phyloP scores from a whole-genome alignment of 805 yeast genomes.

The Pichia thaimueangensis region DNA sequence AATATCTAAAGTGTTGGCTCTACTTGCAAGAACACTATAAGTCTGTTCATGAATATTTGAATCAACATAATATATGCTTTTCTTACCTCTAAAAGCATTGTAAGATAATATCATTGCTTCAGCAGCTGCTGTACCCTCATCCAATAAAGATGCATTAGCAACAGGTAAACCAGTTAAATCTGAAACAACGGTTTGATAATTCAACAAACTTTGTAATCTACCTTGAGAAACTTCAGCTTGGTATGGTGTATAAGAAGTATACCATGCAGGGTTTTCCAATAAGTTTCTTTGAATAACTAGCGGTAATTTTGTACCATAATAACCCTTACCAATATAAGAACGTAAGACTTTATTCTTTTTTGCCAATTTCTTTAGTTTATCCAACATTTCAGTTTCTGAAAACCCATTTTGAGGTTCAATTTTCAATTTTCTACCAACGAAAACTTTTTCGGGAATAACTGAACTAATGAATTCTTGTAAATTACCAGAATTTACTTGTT shows the following conservation, averaged over 20 bases:
- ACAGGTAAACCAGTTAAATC: slow-evolving; percentile 92
- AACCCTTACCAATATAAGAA: slow-evolving; percentile 89
- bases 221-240: slow-evolving; percentile 99
- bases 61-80: slow-evolving; percentile 65
- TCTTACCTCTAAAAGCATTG: slow-evolving; percentile 62
- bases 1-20: slow-evolving; percentile 72
- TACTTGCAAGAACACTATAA: slow-evolving; percentile 64
- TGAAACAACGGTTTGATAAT: slow-evolving; percentile 86
- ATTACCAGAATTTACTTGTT: slow-evolving; percentile 55
- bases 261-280: slow-evolving; percentile 95
- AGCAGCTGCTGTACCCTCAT: slow-evolving; percentile 96
- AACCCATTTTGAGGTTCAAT: slow-evolving; percentile 68
- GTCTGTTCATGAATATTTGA: slow-evolving; percentile 79
- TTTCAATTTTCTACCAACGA: slow-evolving; percentile 59
- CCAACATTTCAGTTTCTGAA: slow-evolving; percentile 75
- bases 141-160: slow-evolving; percentile 90
- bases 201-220: slow-evolving; percentile 80
- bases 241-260: slow-evolving; percentile 96
- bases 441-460: slow-evolving; percentile 73
- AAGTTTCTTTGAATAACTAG: slow-evolving; percentile 90
- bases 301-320: slow-evolving; percentile 84
- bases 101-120: slow-evolving; percentile 90
- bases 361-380: slow-evolving; percentile 63
- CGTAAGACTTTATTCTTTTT: slow-evolving; percentile 64
- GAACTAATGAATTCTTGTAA: slow-evolving; percentile 62